phyloP scores from a whole-genome alignment of 164 flowering plant genomes.

The Cinnamomum micranthum region DNA sequence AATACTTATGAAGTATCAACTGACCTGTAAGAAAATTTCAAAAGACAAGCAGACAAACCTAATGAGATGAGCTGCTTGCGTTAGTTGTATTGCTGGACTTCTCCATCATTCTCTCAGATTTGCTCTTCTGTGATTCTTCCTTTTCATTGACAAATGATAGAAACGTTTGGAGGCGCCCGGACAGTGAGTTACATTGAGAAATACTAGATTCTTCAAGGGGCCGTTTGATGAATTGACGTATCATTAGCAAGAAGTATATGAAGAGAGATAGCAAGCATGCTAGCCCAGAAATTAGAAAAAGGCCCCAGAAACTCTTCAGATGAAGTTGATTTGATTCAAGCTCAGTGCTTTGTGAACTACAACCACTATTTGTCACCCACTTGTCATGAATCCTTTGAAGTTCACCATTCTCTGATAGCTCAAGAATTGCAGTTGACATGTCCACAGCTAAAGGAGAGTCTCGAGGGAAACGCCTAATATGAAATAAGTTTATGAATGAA shows the following conservation, averaged over 20 bases:
- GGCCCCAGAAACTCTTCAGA: conserved; percentile 73
- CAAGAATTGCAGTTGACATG: conserved; percentile 85
- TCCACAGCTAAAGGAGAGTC: conserved; percentile 82
- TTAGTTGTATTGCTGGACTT: background rate
- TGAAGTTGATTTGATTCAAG: conserved; percentile 49
- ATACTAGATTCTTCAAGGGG: conserved; percentile 22
- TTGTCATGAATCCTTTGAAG: conserved; percentile 74
- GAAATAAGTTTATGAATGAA: background rate
- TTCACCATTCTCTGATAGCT: conserved; percentile 73
- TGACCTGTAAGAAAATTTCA: background rate
- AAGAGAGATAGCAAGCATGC: conserved; percentile 60
- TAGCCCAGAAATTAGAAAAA: conserved; percentile 63
- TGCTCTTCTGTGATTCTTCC: background rate
- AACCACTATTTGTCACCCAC: conserved; percentile 55
- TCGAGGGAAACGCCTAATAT: conserved; percentile 71
- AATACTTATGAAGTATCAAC: background rate
- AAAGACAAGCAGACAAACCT: background rate
- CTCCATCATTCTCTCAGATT: conserved; percentile 4
- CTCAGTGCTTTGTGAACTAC: conserved; percentile 31
- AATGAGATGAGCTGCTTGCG: background rate
- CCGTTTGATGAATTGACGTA: conserved; percentile 37
- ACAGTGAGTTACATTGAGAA: conserved; percentile 30
- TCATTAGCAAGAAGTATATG: conserved; percentile 33
- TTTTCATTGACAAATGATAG: conserved; percentile 12
- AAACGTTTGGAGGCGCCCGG: conserved; percentile 44